Evolutionary conservation across 164 flowering plant genomes (phyloP).

Genomic region (Akebia trifoliata): DNA sequence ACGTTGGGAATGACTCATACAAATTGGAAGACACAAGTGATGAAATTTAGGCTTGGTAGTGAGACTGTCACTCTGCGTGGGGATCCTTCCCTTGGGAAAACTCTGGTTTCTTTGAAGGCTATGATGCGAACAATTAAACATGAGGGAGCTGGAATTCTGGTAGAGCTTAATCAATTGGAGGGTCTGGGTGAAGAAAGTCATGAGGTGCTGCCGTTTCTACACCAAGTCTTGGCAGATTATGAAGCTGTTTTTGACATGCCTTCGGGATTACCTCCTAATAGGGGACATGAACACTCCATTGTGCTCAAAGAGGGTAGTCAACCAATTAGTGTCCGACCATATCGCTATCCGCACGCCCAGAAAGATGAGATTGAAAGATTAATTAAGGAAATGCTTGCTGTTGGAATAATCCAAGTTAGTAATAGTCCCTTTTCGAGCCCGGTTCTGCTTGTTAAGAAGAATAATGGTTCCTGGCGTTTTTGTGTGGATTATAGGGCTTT

Average conservation of each 20-base stretch:
- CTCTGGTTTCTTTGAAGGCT: no score
- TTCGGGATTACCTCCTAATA: background rate
- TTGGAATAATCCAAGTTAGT: background rate
- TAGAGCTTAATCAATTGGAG: no score
- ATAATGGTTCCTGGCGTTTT: background rate
- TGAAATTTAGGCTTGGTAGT: background rate
- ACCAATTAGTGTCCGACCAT: background rate
- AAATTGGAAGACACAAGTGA: background rate
- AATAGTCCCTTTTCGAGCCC: slow-evolving; percentile 4
- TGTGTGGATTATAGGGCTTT: background rate
- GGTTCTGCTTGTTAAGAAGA: background rate
- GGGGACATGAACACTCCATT: background rate
- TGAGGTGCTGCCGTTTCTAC: no score
- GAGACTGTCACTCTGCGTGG: background rate
- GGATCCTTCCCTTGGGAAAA: background rate
- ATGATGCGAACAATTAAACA: no score
- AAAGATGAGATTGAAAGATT: slow-evolving; percentile 1
- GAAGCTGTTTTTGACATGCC: background rate
- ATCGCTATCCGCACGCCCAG: background rate
- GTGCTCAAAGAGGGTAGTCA: background rate
- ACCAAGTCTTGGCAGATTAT: background rate
- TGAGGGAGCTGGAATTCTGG: no score
- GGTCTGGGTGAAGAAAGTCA: no score
- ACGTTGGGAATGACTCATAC: background rate
- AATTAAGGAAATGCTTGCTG: background rate